These are phyloP conservation scores for Breviolum minutum DNA, from an alignment of 73 alveolate genomes.

Conservation along the genomic window DNA sequence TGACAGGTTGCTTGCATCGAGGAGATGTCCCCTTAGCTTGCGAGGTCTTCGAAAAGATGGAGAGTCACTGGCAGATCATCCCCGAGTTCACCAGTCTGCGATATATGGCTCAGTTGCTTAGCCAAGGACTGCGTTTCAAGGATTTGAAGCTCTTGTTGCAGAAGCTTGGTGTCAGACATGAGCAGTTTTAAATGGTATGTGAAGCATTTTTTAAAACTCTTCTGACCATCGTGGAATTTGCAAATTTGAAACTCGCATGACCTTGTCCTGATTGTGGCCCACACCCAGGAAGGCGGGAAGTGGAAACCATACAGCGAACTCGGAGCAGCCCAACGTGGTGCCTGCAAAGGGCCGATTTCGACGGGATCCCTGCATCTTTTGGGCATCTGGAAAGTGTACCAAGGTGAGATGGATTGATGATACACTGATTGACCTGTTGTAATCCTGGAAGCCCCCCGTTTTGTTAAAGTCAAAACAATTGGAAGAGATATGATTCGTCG, in stretches of 20 bases:
- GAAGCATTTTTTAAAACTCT: neutral
- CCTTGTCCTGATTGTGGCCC: neutral
- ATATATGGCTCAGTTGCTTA: conserved; percentile 41
- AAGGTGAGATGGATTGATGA: conserved; percentile 13
- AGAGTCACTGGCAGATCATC: conserved; percentile 33
- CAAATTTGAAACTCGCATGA: no score
- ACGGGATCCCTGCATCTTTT: conserved; percentile 47
- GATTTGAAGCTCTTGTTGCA: conserved; percentile 26
- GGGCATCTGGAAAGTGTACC: conserved; percentile 88
- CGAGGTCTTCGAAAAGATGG: conserved; percentile 39
- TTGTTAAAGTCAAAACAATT: neutral
- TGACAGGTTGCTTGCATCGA: conserved; percentile 47
- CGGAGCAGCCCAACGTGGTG: neutral
- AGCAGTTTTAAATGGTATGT: neutral
- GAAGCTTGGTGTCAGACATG: neutral
- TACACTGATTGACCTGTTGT: neutral
- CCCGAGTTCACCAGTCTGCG: conserved; percentile 64
- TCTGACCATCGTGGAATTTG: no score
- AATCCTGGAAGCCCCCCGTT: neutral
- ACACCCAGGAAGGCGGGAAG: neutral
- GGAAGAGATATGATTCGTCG: no score
- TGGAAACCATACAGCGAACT: neutral
- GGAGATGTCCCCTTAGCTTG: conserved; percentile 67
- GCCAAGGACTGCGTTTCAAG: conserved; percentile 69
- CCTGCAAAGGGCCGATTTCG: neutral